These are phyloP conservation scores for Geotrichum citri-aurantii DNA, from an alignment of 1,139 yeast genomes.

Conservation along the genomic window DNA sequence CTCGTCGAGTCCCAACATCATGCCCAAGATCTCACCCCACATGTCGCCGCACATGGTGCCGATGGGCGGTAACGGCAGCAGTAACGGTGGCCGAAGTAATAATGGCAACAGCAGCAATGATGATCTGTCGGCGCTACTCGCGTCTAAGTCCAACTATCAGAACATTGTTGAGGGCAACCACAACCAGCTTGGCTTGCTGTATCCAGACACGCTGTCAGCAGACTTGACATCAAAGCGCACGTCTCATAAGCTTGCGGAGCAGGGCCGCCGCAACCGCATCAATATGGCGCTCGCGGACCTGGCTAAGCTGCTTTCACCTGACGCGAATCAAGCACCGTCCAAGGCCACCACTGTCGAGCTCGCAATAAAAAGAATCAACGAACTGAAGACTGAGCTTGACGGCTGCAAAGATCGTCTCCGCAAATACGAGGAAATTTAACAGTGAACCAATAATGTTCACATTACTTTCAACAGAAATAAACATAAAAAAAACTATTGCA, in stretches of 20 bases:
- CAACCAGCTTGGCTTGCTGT: slow-evolving; percentile 38
- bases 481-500: no score
- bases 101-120: neutral
- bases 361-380: slow-evolving; percentile 65
- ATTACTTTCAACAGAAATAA: no score
- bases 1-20: slow-evolving; percentile 24
- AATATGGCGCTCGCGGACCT: slow-evolving; percentile 78
- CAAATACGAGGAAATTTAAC: slow-evolving; percentile 7
- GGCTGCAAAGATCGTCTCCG: slow-evolving; percentile 27
- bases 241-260: slow-evolving; percentile 90
- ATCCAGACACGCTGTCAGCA: slow-evolving; percentile 39
- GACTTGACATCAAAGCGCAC: slow-evolving; percentile 46
- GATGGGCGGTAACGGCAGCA: slow-evolving; percentile 17
- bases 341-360: slow-evolving; percentile 94
- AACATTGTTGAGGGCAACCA: slow-evolving; percentile 42
- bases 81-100: slow-evolving; percentile 23
- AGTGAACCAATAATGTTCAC: no score
- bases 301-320: slow-evolving; percentile 59
- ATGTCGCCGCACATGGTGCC: slow-evolving; percentile 19
- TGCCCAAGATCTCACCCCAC: slow-evolving; percentile 27
- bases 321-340: slow-evolving; percentile 45
- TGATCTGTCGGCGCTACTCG: slow-evolving; percentile 35
- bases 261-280: slow-evolving; percentile 89
- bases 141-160: slow-evolving; percentile 41
- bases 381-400: slow-evolving; percentile 45